phyloP scores from a whole-genome alignment of 768 basidiomycete genomes.

The Lentinus tigrinus region DNA sequence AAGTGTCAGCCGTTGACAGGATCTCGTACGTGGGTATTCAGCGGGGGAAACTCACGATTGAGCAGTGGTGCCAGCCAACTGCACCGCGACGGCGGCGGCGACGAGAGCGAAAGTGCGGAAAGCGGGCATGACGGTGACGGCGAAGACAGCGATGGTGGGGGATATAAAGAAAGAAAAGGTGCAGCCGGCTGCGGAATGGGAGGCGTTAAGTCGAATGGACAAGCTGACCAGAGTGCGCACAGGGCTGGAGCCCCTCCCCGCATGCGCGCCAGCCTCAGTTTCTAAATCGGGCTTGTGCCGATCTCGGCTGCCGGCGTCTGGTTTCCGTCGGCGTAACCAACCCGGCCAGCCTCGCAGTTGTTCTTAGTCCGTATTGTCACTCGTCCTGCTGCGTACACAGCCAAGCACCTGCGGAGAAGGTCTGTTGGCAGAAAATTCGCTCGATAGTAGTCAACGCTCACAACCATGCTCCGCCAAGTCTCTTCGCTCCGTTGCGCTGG shows the following conservation, averaged over 20 bases:
- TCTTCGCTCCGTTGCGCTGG: no score
- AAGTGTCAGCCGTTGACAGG: not conserved
- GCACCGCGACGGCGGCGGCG: conserved; percentile 17
- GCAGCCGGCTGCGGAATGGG: conserved; percentile 20
- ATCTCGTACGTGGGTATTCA: not conserved
- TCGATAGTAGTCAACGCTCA: no score
- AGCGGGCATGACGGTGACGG: conserved; percentile 5
- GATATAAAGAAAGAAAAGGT: conserved; percentile 1
- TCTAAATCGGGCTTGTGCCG: no score
- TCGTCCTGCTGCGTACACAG: no score
- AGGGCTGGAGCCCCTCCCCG: not conserved
- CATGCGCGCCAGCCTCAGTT: not conserved
- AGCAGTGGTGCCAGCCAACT: conserved; percentile 19
- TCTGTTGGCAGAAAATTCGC: no score
- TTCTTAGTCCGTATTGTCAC: no score
- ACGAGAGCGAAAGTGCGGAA: conserved; percentile 9
- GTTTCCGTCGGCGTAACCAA: no score
- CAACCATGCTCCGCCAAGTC: no score
- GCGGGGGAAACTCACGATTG: conserved; percentile 17
- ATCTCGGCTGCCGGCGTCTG: no score
- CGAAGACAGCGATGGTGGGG: not conserved
- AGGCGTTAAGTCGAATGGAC: not conserved
- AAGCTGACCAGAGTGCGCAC: not conserved
- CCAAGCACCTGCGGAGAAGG: no score
- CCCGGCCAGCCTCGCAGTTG: no score